A percentile compares a stretch with the other conserved stretches of the same genome.
Conservation (phyloP, 495 filamentous ascomycete species). For the Aspergillus avenaceus region DNA sequence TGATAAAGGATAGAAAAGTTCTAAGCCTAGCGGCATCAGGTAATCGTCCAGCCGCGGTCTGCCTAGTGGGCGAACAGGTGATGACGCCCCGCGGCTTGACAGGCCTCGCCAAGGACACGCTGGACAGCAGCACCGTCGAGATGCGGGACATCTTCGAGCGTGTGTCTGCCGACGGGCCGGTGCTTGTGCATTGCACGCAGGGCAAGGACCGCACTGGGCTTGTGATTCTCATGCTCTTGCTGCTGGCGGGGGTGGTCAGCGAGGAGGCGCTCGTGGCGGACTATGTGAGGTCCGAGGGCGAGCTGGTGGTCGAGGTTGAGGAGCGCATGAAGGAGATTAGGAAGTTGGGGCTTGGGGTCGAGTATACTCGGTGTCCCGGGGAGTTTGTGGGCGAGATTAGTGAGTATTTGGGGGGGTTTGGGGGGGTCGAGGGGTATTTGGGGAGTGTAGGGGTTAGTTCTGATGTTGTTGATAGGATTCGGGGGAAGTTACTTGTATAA, state of each 20-base stretch:
- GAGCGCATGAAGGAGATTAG: slow-evolving; percentile 63
- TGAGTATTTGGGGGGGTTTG: slow-evolving; percentile 53
- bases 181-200: slow-evolving; percentile 78
- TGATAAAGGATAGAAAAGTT: slow-evolving; percentile 42
- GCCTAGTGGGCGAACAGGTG: slow-evolving; percentile 61
- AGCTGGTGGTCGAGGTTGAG: slow-evolving; percentile 56
- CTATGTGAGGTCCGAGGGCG: slow-evolving; percentile 60
- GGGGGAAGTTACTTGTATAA: slow-evolving; percentile 18
- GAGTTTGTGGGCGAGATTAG: slow-evolving; percentile 50
- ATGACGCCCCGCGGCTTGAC: slow-evolving; percentile 65
- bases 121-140: slow-evolving; percentile 59
- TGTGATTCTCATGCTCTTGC: slow-evolving; percentile 57
- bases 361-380: slow-evolving; percentile 60
- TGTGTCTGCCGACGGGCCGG: slow-evolving; percentile 46
- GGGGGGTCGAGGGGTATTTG: slow-evolving; percentile 60
- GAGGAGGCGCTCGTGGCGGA: slow-evolving; percentile 56
- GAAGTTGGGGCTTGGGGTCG: slow-evolving; percentile 61
- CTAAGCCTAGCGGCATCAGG: slow-evolving; percentile 57
- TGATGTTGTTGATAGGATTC: slow-evolving; percentile 31
- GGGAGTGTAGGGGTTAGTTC: slow-evolving; percentile 50
- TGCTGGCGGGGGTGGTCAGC: slow-evolving; percentile 54
- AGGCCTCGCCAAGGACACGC: slow-evolving; percentile 60
- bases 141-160: slow-evolving; percentile 55
- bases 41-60: slow-evolving; percentile 62
- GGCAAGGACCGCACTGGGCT: slow-evolving; percentile 86